These are phyloP conservation scores for Aspergillus asperescens DNA, from an alignment of 495 filamentous ascomycete genomes.

Conservation along the genomic window DNA sequence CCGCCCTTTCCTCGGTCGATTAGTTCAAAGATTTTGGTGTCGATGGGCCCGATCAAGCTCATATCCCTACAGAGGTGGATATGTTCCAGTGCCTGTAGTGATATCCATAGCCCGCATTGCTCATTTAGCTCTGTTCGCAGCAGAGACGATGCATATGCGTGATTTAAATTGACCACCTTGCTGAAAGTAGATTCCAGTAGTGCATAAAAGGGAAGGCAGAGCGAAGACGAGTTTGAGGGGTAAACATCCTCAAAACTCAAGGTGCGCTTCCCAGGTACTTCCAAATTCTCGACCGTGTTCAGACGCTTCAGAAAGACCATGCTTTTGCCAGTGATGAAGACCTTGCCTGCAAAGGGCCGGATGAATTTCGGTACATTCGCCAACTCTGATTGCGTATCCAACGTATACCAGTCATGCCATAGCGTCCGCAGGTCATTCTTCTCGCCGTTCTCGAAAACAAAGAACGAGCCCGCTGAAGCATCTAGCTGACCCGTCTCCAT, in stretches of 20 bases:
- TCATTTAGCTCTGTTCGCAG: slow-evolving; percentile 62
- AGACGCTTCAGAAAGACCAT: slow-evolving; percentile 72
- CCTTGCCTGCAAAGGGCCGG: slow-evolving; percentile 56
- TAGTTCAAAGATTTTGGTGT: slow-evolving; percentile 67
- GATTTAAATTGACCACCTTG: slow-evolving; percentile 64
- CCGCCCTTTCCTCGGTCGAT: slow-evolving; percentile 59
- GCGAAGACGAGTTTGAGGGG: slow-evolving; percentile 21
- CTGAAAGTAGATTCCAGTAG: slow-evolving; percentile 66
- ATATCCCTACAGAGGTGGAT: slow-evolving; percentile 74
- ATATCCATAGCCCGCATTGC: slow-evolving; percentile 59
- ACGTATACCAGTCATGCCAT: slow-evolving; percentile 71
- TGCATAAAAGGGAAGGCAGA: slow-evolving; percentile 67
- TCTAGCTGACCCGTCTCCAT: slow-evolving; percentile 74
- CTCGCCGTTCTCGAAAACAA: slow-evolving; percentile 55
- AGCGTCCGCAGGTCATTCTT: slow-evolving; percentile 57
- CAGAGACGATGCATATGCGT: slow-evolving; percentile 59
- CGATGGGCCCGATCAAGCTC: slow-evolving; percentile 54
- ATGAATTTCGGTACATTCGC: slow-evolving; percentile 71
- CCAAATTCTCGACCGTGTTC: slow-evolving; percentile 22
- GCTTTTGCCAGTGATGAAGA: slow-evolving; percentile 84
- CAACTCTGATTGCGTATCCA: slow-evolving; percentile 49
- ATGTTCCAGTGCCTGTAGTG: slow-evolving; percentile 61
- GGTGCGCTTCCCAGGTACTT: slow-evolving; percentile 28
- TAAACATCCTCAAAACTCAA: slow-evolving; percentile 56
- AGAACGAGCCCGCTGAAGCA: slow-evolving; percentile 61